Percentiles rank a stretch among this genome's conserved stretches.
Evolutionary conservation across 768 basidiomycete genomes (phyloP).

Genomic region (Macrolepiota albuminosa): DNA sequence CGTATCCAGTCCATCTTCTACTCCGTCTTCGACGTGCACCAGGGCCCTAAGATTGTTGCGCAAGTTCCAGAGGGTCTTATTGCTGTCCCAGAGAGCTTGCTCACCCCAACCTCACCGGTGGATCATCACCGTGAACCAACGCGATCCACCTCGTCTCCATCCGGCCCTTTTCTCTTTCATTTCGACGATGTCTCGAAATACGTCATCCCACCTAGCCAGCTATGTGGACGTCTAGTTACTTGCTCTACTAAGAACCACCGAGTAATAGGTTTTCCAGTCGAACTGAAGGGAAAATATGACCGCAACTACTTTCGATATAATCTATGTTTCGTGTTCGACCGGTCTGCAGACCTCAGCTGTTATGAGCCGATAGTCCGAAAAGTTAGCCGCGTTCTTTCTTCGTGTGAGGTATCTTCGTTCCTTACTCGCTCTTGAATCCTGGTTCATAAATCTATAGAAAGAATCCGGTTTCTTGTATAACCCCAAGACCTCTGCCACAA

Average conservation of each 20-base stretch:
- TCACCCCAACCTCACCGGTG: constrained; percentile 28
- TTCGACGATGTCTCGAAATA: constrained; percentile 92
- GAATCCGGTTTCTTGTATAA: constrained; percentile 88
- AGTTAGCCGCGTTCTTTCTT: constrained; percentile 81
- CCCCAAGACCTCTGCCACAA: constrained; percentile 55
- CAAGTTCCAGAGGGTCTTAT: constrained; percentile 95
- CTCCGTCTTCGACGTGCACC: constrained; percentile 80
- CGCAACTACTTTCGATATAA: constrained; percentile 93
- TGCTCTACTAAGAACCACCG: constrained; percentile 79
- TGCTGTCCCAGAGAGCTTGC: constrained; percentile 34
- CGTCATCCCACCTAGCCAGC: constrained; percentile 81
- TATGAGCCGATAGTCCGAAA: constrained; percentile 97
- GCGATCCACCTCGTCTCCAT: constrained; percentile 44
- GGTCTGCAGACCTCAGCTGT: constrained; percentile 85
- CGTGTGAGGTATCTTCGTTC: constrained; percentile 71
- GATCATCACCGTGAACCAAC: constrained; percentile 31
- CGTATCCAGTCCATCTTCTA: constrained; percentile 89
- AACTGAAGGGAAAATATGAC: constrained; percentile 69
- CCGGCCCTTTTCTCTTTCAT: constrained; percentile 65
- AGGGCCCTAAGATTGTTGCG: constrained; percentile 86
- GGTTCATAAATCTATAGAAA: constrained; percentile 42
- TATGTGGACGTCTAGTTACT: constrained; percentile 87
- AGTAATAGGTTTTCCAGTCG: constrained; percentile 89
- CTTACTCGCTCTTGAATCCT: not conserved
- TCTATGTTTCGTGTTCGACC: constrained; percentile 93